Base-by-base conservation (phyloP, 1,284 basidiomycete genomes). In the Fomitopsis palustris region DNA sequence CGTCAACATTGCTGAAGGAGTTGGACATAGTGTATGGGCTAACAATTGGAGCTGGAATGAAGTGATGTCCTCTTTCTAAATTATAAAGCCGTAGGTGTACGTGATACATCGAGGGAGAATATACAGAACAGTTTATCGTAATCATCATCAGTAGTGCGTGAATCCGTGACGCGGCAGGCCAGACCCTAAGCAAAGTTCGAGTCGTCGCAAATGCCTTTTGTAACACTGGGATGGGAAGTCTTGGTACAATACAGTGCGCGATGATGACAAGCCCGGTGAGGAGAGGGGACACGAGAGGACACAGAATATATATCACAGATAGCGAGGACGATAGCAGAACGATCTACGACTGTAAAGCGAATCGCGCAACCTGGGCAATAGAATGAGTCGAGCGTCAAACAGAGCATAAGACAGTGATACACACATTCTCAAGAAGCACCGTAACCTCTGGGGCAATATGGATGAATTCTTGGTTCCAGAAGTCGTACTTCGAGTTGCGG, bases 391-490 rank as follows among this genome's bases (percentile, higher is more conserved):
- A 57, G 53, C 56, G 41, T 37, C 4, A 43, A 12, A n/a, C 6
- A 10, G 12, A 38, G 17, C 52, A 45, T 42, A 17, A 1, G 10
- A 17, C 19, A 7, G 25, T 21, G 43, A n/a, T 35, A 80, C 88
- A 70, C 74, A 93, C 90, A 77, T 85, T 87, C 75, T 92, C 87
- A 68, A 93, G 83, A 66, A 93, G 82, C 72, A 90, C 75, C 47
- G 88, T 87, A 64, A 93, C 90, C 72, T 93, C 91, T 37, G 91
- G 91, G 60, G 86, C 87, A 69, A 90, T 81, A 65, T 85, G 86
- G 65, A 92, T 82, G 70, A 92, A 93, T 60, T 90, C 87, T 70
- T 89, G 90, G 78, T 78, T 87, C 90, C 91, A 92, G 78, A 93
- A 94, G 62, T 91, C 89, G 67, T 93, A 93, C 75, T 88, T 91